phyloP scores from a whole-genome alignment of 495 filamentous ascomycete species.

The Trichoderma parareesei region DNA sequence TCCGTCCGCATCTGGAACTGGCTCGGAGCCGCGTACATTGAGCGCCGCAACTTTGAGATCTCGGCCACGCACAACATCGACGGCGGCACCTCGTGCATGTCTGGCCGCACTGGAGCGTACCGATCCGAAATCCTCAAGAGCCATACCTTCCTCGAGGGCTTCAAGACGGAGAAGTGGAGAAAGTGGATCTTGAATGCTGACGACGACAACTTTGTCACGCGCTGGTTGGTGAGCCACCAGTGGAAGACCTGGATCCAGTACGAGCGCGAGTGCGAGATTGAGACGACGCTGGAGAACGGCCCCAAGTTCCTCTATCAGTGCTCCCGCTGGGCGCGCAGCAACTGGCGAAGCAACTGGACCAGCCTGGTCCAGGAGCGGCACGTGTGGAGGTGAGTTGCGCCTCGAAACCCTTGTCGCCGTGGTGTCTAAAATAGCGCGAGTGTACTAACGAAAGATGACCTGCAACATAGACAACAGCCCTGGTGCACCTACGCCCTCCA shows the following conservation, averaged over 20 bases:
- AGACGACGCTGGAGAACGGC: slow-evolving; percentile 70
- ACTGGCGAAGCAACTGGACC: slow-evolving; percentile 74
- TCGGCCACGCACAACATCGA: slow-evolving; percentile 79
- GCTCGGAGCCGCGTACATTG: slow-evolving; percentile 73
- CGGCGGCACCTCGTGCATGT: slow-evolving; percentile 81
- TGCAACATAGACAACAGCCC: slow-evolving; percentile 49
- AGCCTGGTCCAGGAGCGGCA: slow-evolving; percentile 63
- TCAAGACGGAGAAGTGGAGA: slow-evolving; percentile 65
- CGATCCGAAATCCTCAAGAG: slow-evolving; percentile 72
- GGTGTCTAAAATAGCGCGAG: slow-evolving; percentile 9
- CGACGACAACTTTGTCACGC: slow-evolving; percentile 78
- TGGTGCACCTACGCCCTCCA: slow-evolving; percentile 75
- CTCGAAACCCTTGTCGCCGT: background rate
- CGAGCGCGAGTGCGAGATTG: slow-evolving; percentile 61
- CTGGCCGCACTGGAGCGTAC: slow-evolving; percentile 78
- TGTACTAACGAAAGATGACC: slow-evolving; percentile 9
- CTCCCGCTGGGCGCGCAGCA: slow-evolving; percentile 72
- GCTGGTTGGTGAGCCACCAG: slow-evolving; percentile 67
- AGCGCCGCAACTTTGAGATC: slow-evolving; percentile 82
- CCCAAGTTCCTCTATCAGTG: slow-evolving; percentile 69
- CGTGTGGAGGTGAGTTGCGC: slow-evolving; percentile 55
- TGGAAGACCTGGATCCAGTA: slow-evolving; percentile 77
- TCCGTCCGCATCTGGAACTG: slow-evolving; percentile 60
- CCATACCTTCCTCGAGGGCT: slow-evolving; percentile 61
- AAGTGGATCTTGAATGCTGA: slow-evolving; percentile 70